Percentiles rank a stretch among this genome's conserved stretches.
These are phyloP conservation scores for Cladorrhinum samala DNA, from an alignment of 495 filamentous ascomycete species.

Conservation along the genomic window DNA sequence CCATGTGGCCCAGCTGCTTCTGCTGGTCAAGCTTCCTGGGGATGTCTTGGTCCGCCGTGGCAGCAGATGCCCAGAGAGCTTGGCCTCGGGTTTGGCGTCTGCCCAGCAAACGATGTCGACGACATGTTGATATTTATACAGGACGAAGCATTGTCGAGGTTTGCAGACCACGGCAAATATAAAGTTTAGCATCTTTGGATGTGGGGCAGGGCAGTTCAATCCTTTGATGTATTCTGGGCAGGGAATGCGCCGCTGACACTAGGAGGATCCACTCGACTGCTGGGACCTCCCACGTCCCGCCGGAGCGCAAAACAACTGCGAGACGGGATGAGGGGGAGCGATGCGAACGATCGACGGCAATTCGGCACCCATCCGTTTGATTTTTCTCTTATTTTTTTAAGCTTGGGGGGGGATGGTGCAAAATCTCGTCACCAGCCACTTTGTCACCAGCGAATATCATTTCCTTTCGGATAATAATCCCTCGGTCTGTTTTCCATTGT, in stretches of 20 bases:
- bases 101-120: slow-evolving; percentile 10
- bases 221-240: not conserved
- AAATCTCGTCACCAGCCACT: not conserved
- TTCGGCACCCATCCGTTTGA: not conserved
- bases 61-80: slow-evolving; percentile 19
- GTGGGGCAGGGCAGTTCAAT: not conserved
- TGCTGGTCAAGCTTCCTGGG: slow-evolving; percentile 10
- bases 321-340: not conserved
- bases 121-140: slow-evolving; percentile 3
- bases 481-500: no score
- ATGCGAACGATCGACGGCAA: not conserved
- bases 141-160: not conserved
- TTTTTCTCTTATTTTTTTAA: not conserved
- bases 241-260: not conserved
- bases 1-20: not conserved
- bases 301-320: not conserved
- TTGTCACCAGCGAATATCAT: not conserved
- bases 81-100: slow-evolving; percentile 5
- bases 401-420: not conserved
- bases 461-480: no score
- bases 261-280: no score
- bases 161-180: slow-evolving; percentile 7
- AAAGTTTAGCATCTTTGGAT: not conserved
- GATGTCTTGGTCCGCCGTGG: slow-evolving; percentile 15
- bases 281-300: not conserved